phyloP scores from a whole-genome alignment of 495 filamentous ascomycete genomes.

The Chaetomium fimeti region DNA sequence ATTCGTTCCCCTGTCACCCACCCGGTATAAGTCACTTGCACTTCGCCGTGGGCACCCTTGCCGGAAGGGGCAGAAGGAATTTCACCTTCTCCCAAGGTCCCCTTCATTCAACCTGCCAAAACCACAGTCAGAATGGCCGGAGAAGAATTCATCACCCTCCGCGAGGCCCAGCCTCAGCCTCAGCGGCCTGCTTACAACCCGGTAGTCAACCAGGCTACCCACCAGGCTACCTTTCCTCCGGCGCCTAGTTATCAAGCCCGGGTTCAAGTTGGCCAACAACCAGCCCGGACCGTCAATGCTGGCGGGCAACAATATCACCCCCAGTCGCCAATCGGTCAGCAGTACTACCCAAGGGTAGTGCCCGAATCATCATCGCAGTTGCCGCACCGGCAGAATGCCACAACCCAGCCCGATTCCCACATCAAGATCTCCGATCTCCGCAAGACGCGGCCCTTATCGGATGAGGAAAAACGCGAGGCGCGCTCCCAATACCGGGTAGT shows the following conservation, averaged over 20 bases:
- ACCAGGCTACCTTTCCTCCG: background rate
- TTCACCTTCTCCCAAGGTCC: background rate
- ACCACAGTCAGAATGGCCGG: constrained; percentile 6
- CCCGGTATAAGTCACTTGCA: constrained; percentile 7
- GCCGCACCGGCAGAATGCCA: background rate
- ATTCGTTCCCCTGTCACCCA: background rate
- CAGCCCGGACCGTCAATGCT: background rate
- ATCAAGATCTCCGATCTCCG: constrained; percentile 25
- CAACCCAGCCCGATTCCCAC: constrained; percentile 1
- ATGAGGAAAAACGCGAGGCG: constrained; percentile 35
- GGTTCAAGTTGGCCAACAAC: background rate
- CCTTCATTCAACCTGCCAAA: background rate
- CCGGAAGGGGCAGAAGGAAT: background rate
- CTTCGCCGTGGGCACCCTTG: background rate
- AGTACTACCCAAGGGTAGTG: background rate
- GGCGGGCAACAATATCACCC: background rate
- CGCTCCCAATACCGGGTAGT: constrained; percentile 35
- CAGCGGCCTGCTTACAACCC: background rate
- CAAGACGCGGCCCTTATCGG: constrained; percentile 17
- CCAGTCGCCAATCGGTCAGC: background rate
- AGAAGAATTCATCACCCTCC: constrained; percentile 15
- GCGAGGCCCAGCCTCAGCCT: constrained; percentile 10
- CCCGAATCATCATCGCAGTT: constrained; percentile 4
- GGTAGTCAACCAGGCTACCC: background rate
- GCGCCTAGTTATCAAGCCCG: background rate